These are phyloP conservation scores for Euptelea pleiosperma DNA, from an alignment of 164 flowering plant species.

Conservation along the genomic window DNA sequence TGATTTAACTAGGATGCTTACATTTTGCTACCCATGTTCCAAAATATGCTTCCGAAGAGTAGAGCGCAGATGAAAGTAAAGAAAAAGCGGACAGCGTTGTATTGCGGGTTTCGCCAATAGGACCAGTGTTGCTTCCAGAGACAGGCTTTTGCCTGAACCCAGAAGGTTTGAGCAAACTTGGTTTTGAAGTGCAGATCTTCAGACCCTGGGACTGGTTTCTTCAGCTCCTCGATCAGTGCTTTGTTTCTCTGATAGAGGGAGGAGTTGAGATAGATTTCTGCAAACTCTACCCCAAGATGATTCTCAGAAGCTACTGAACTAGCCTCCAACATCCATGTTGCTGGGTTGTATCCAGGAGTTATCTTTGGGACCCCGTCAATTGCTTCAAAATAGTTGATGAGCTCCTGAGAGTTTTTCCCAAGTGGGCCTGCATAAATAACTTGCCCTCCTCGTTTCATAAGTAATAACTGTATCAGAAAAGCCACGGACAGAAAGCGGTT, in stretches of 20 bases:
- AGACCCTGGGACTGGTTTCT: conserved; percentile 18
- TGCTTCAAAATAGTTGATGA: conserved; percentile 78
- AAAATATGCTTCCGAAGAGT: conserved; percentile 31
- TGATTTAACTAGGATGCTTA: conserved; percentile 10
- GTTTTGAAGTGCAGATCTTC: conserved; percentile 29
- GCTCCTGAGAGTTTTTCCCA: conserved; percentile 70
- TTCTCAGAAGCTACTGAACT: conserved; percentile 69
- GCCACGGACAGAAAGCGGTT: background rate
- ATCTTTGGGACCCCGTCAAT: conserved; percentile 67
- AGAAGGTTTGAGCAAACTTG: conserved; percentile 23
- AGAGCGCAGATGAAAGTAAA: conserved; percentile 25
- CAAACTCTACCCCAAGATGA: conserved; percentile 60
- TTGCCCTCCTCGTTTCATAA: conserved; percentile 96
- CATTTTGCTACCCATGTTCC: conserved; percentile 32
- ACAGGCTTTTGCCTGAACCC: conserved; percentile 29
- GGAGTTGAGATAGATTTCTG: conserved; percentile 58
- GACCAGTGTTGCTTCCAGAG: conserved; percentile 39
- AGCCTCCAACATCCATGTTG: conserved; percentile 90
- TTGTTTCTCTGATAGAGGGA: conserved; percentile 52
- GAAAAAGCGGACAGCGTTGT: conserved; percentile 28
- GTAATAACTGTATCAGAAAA: conserved; percentile 42
- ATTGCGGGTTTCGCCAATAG: conserved; percentile 34
- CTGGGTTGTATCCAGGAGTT: conserved; percentile 69
- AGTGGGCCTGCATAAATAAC: conserved; percentile 87
- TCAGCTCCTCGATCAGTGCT: conserved; percentile 20